Conservation (phyloP, 208 protist genomes). For the Phytomonas sp. region DNA sequence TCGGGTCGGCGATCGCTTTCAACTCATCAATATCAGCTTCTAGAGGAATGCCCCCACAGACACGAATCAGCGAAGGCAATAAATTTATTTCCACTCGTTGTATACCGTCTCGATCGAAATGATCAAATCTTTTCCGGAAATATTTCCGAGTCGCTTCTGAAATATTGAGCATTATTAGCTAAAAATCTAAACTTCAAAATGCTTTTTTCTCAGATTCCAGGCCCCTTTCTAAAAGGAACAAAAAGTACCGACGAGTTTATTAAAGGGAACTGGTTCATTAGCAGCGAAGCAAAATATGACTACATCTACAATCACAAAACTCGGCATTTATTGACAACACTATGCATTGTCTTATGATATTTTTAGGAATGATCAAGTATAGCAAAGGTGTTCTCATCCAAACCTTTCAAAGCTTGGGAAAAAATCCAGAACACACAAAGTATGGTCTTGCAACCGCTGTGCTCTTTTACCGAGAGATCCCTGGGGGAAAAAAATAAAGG, state of each 20-base stretch:
- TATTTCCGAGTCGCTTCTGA: conserved; percentile 38
- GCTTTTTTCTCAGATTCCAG: background rate
- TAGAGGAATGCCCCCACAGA: conserved; percentile 64
- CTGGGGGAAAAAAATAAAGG: conserved; percentile 7
- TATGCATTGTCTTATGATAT: background rate
- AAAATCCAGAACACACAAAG: background rate
- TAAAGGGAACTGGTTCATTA: background rate
- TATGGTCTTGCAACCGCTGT: background rate
- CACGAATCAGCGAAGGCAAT: conserved; percentile 48
- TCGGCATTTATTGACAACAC: background rate
- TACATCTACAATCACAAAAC: background rate
- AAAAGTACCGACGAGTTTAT: background rate
- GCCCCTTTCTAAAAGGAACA: background rate
- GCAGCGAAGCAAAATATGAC: background rate
- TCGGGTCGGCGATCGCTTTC: conserved; percentile 45
- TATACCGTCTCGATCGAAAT: conserved; percentile 76
- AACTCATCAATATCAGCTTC: conserved; percentile 54
- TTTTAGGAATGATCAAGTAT: background rate
- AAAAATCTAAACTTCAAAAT: conserved; percentile 9
- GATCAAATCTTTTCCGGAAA: conserved; percentile 64
- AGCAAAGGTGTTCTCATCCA: background rate
- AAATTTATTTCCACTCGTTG: conserved; percentile 44
- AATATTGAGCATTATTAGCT: conserved; percentile 22
- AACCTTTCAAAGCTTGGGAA: background rate
- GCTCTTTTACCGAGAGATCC: background rate